phyloP scores from a whole-genome alignment of 116 monocot genomes.

The Posidonia oceanica region DNA sequence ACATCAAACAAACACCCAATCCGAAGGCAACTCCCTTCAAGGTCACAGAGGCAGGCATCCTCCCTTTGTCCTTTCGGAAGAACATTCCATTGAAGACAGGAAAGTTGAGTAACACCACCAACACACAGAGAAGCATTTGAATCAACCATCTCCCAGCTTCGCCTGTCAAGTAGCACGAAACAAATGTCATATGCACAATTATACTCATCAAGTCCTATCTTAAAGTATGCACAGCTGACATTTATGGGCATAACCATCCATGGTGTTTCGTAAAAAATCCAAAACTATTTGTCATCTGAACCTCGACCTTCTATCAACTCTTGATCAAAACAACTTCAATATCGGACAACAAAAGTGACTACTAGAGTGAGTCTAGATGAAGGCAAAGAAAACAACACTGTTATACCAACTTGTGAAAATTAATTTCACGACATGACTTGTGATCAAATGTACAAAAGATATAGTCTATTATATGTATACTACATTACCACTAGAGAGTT shows the following conservation, averaged over 20 bases:
- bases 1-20: constrained; percentile 2
- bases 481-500: not conserved
- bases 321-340: too few relatives aligned
- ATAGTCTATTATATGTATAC: not conserved
- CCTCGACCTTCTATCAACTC: too few relatives aligned
- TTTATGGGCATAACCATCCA: too few relatives aligned
- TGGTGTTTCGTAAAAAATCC: too few relatives aligned
- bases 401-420: too few relatives aligned
- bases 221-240: too few relatives aligned
- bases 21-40: constrained; percentile 14
- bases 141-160: constrained; percentile 8
- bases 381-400: too few relatives aligned
- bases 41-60: constrained; percentile 25
- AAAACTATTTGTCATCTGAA: too few relatives aligned
- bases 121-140: constrained; percentile 27
- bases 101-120: constrained; percentile 21
- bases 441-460: not conserved
- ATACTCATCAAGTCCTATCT: not conserved
- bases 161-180: not conserved
- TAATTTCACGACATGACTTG: not conserved
- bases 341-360: too few relatives aligned
- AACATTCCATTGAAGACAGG: constrained; percentile 41
- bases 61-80: constrained; percentile 27
- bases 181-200: not conserved
- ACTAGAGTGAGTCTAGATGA: too few relatives aligned